Evolutionary conservation across 768 basidiomycete genomes (phyloP).

Genomic region (Pulveroboletus sp.): DNA sequence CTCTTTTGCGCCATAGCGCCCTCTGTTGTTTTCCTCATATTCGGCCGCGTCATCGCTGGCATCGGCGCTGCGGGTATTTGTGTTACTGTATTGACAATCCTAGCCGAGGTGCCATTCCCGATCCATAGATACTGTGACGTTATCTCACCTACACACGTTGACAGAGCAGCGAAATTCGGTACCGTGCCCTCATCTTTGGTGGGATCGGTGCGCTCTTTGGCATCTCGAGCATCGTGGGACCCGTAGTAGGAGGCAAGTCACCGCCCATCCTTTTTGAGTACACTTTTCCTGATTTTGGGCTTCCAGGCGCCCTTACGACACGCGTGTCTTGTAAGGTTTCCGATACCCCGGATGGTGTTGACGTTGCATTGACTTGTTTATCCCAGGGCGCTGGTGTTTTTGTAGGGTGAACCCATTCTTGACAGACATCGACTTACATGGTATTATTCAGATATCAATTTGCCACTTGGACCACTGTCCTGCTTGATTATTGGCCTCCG

Average conservation of each 20-base stretch:
- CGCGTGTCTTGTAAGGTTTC: slow-evolving; percentile 9
- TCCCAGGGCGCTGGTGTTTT: slow-evolving; percentile 17
- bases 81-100: slow-evolving; percentile 13
- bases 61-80: slow-evolving; percentile 65
- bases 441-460: slow-evolving; percentile 9
- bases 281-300: background rate
- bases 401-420: slow-evolving; percentile 1
- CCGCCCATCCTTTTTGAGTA: background rate
- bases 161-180: slow-evolving; percentile 8
- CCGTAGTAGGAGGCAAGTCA: slow-evolving; percentile 9
- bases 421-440: background rate
- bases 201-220: slow-evolving; percentile 10
- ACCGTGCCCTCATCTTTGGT: slow-evolving; percentile 9
- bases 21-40: slow-evolving; percentile 59
- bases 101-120: slow-evolving; percentile 6
- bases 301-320: slow-evolving; percentile 11
- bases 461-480: slow-evolving; percentile 11
- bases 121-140: background rate
- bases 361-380: background rate
- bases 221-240: slow-evolving; percentile 10
- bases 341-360: background rate
- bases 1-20: slow-evolving; percentile 60
- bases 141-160: background rate
- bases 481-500: slow-evolving; percentile 3
- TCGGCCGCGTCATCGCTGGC: slow-evolving; percentile 64